These are phyloP conservation scores for Corymbia maculata DNA, from an alignment of 345 rosid genomes.

Conservation along the genomic window DNA sequence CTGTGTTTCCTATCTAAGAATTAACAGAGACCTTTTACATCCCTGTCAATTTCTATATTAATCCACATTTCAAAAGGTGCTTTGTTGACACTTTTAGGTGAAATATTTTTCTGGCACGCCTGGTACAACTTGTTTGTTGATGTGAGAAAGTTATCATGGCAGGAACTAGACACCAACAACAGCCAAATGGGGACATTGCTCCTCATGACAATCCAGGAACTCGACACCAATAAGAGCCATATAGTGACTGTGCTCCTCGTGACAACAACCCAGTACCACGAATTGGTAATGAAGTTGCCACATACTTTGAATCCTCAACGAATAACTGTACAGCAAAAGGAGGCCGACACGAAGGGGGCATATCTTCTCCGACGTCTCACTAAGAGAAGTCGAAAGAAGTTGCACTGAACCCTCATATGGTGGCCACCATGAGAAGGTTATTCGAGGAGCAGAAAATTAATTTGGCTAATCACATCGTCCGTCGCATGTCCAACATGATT, in stretches of 20 bases:
- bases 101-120: not conserved
- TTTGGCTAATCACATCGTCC: not conserved
- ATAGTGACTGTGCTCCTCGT: not conserved
- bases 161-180: not conserved
- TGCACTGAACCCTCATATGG: not conserved
- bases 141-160: not conserved
- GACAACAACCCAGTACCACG: not conserved
- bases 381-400: not conserved
- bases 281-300: not conserved
- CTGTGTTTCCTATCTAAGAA: accelerated
- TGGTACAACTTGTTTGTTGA: not conserved
- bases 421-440: not conserved
- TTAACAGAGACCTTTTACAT: accelerated
- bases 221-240: not conserved
- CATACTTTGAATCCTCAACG: not conserved
- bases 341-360: not conserved
- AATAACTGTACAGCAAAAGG: not conserved
- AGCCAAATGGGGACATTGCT: not conserved
- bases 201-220: not conserved
- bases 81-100: not conserved
- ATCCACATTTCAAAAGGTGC: not conserved
- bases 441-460: not conserved
- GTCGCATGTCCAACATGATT: not conserved
- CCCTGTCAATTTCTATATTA: not conserved
- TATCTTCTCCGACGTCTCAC: not conserved